These are phyloP conservation scores for Capsella rubella DNA, from an alignment of 441 rosid genomes.

Conservation along the genomic window DNA sequence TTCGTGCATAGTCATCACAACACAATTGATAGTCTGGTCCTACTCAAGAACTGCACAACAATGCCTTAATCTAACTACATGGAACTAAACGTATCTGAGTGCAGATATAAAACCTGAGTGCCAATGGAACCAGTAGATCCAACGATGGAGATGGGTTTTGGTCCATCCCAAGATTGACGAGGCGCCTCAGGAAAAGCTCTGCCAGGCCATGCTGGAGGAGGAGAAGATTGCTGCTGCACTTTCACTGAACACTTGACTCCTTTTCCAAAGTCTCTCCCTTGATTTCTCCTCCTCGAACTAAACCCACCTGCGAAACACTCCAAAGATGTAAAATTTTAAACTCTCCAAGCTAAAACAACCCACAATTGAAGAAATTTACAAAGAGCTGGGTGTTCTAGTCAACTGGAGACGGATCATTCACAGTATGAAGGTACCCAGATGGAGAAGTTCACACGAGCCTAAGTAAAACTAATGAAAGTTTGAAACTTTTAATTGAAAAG, in stretches of 20 bases:
- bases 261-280: constrained; percentile 49
- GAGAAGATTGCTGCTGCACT: constrained; percentile 49
- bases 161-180: constrained; percentile 81
- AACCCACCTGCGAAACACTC: constrained; percentile 52
- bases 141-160: constrained; percentile 84
- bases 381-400: neutral
- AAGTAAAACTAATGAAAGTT: constrained; percentile 1
- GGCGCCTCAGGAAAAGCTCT: constrained; percentile 72
- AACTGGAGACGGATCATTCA: neutral
- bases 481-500: neutral
- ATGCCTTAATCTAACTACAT: neutral
- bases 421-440: constrained; percentile 24
- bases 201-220: constrained; percentile 96
- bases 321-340: constrained; percentile 22
- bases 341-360: neutral
- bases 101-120: constrained; percentile 69
- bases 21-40: neutral
- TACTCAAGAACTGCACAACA: constrained; percentile 19
- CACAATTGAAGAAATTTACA: neutral
- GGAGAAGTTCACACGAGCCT: neutral
- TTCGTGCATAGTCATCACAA: neutral
- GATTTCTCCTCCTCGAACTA: constrained; percentile 60
- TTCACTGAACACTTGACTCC: constrained; percentile 70
- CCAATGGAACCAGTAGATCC: constrained; percentile 99
- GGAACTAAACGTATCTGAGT: neutral